phyloP scores from a whole-genome alignment of 164 flowering plant genomes.

The Protea cynaroides region DNA sequence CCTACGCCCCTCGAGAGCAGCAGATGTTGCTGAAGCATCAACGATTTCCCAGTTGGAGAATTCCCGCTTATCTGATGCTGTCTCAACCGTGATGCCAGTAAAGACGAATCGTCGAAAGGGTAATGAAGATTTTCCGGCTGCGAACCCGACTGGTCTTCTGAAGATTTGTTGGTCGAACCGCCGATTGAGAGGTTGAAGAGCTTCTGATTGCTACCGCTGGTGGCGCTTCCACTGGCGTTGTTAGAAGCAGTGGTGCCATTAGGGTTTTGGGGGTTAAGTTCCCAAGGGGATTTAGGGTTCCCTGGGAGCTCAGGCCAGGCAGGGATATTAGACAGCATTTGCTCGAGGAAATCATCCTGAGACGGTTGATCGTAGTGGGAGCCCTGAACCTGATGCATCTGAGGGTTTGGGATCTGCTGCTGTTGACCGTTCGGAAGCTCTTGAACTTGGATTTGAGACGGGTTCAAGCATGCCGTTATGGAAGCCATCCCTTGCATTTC shows the following conservation, averaged over 20 bases:
- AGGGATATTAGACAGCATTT: conserved; percentile 64
- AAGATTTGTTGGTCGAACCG: conserved; percentile 1
- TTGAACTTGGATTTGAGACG: conserved; percentile 34
- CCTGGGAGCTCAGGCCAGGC: conserved; percentile 34
- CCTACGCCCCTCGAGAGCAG: conserved; percentile 23
- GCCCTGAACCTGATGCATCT: conserved; percentile 15
- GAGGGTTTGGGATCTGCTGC: conserved; percentile 25
- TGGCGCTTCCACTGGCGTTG: too few species aligned
- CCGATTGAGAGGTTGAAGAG: conserved; percentile 20
- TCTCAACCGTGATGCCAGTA: conserved; percentile 56
- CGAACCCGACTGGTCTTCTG: conserved; percentile 23
- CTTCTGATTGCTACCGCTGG: conserved; percentile 4
- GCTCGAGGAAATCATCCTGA: conserved; percentile 79
- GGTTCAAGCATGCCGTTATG: conserved; percentile 23
- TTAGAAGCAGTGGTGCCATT: not conserved
- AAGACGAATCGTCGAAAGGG: conserved; percentile 35
- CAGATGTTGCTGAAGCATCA: conserved; percentile 51
- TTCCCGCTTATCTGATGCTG: conserved; percentile 61
- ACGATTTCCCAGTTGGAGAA: conserved; percentile 22
- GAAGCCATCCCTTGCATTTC: conserved; percentile 29
- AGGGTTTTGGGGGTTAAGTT: conserved; percentile 22
- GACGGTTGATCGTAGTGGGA: conserved; percentile 30
- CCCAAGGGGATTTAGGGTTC: conserved; percentile 34
- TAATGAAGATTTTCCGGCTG: conserved; percentile 11
- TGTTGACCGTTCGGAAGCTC: conserved; percentile 23